Evolutionary conservation across 2,329 filamentous ascomycete species (phyloP).

Genomic region (Fusarium sp.): DNA sequence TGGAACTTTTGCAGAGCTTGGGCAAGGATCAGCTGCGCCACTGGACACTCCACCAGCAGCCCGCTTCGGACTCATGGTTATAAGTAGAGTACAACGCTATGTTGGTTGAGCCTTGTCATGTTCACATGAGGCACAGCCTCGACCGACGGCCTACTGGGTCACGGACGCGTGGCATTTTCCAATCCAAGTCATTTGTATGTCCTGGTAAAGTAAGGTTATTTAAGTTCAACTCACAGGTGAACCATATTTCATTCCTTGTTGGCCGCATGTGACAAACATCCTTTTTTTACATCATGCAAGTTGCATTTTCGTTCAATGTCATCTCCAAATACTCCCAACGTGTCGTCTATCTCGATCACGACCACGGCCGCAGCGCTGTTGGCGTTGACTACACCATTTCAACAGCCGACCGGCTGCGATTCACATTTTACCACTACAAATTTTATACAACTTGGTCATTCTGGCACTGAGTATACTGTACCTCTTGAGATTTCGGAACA

Average conservation of each 20-base stretch:
- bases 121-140: neutral
- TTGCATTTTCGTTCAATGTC: neutral
- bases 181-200: neutral
- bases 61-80: neutral
- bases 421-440: neutral
- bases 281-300: accelerated
- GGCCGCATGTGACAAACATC: accelerated
- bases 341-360: neutral
- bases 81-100: neutral
- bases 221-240: neutral
- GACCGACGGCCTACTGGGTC: neutral
- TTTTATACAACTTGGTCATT: too few relatives aligned
- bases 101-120: neutral
- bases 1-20: neutral
- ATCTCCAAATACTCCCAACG: neutral
- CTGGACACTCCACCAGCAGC: neutral
- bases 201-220: neutral
- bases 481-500: accelerated
- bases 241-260: neutral
- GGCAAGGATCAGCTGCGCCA: neutral
- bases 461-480: neutral
- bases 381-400: neutral
- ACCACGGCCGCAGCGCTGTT: neutral
- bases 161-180: neutral
- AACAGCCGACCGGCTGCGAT: neutral